phyloP scores from a whole-genome alignment of 2,329 filamentous ascomycete species.

The Rutstroemia sydowiana region DNA sequence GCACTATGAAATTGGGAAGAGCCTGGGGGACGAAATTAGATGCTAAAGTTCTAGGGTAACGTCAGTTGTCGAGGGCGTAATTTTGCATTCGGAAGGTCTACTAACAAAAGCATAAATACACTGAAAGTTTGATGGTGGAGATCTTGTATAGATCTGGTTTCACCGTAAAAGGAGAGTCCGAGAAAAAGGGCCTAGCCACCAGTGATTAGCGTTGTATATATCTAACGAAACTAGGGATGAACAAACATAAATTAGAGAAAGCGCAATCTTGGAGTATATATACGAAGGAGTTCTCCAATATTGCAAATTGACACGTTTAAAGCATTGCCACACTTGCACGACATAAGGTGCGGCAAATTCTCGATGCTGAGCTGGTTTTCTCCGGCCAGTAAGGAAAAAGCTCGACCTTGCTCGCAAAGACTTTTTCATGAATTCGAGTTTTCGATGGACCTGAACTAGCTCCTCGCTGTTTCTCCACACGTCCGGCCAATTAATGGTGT shows the following conservation, averaged over 20 bases:
- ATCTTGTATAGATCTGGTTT: conserved; percentile 50
- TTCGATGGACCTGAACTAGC: conserved; percentile 31
- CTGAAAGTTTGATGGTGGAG: conserved; percentile 68
- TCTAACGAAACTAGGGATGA: conserved; percentile 24
- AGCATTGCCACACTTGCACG: conserved; percentile 46
- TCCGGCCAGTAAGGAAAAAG: conserved; percentile 23
- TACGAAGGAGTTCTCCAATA: conserved; percentile 63
- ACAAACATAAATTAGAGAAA: conserved; percentile 38
- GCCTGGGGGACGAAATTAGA: conserved; percentile 71
- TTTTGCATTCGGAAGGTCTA: no score
- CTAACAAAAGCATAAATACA: conserved; percentile 61
- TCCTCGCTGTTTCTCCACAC: conserved; percentile 50
- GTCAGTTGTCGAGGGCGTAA: no score
- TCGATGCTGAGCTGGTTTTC: conserved; percentile 39
- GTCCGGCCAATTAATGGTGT: conserved; percentile 54
- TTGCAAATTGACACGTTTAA: conserved; percentile 50
- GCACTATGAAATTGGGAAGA: conserved; percentile 59
- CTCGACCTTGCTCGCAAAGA: conserved; percentile 22
- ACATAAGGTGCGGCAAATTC: conserved; percentile 57
- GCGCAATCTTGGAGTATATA: conserved; percentile 25
- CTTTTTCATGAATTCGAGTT: conserved; percentile 45
- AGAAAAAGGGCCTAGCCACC: conserved; percentile 47
- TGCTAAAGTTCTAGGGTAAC: conserved; percentile 58
- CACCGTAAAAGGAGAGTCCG: conserved; percentile 61
- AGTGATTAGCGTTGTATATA: not conserved